Evolutionary conservation across 1,284 basidiomycete species (phyloP), one percentile per base, ranked within the genome.

Genomic region (Rhodotorula sp.): DNA sequence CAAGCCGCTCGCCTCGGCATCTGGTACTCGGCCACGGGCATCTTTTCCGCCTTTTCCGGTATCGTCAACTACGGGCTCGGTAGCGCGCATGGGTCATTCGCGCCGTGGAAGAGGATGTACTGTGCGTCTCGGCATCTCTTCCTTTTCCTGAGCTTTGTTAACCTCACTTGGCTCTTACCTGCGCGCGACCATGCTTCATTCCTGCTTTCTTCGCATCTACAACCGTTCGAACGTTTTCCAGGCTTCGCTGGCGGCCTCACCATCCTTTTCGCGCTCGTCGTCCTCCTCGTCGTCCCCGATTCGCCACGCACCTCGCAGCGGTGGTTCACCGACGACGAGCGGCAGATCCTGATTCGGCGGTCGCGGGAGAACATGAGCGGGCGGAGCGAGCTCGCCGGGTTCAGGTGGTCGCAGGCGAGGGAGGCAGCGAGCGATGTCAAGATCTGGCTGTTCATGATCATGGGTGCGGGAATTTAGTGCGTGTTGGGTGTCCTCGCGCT

Each of bases 51-150:
- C 78, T 82, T 85, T 67, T 80, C 80, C 3, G 83, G 84, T 17
- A 76, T 84, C 29, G 80, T 85, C 76, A 85, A 85, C 79, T 85
- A 83, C 69, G 84, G 83, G 1, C 78, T 85, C 5, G 80, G 83
- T 0, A 81, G 81, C 19, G 79, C 79, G 0, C 77, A 78, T 12
- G 79, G 82, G 1, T 73, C 82, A 21, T 79, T 55, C n/a, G 51
- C 82, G 29, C 80, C 83, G 0, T 86, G 85, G 85, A 85, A 85
- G 77, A 39, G 62, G 37, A 41, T 41, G n/a, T 41, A 54, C 21
- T 54, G 53, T 54, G 21, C 53, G 81, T 81, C n/a, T 8, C 10
- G 22, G 70, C 61, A 53, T 65, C 55, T 51, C 17, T 27, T 36
- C 19, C 37, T 44, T 25, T 44, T 36, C 39, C 48, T 53, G n/a